Conservation (phyloP, 2,329 filamentous ascomycete species). For the Alternaria hordeiaustralica region DNA sequence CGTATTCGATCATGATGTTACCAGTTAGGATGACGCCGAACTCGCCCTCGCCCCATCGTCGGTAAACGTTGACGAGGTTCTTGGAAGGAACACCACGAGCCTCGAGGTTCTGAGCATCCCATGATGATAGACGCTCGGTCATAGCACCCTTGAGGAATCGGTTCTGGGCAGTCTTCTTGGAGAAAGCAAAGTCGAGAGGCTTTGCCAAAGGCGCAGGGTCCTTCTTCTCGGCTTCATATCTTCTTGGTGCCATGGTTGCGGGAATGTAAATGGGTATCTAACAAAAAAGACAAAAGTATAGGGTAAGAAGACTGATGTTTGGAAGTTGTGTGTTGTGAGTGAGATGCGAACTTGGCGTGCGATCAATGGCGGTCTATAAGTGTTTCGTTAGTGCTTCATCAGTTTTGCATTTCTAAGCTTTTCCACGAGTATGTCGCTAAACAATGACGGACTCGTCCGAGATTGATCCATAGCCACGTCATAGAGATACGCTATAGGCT, state of each 20-base stretch:
- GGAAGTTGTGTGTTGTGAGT: not conserved
- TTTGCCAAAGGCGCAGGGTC: constrained; percentile 51
- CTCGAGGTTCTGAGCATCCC: constrained; percentile 60
- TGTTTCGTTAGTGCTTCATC: not conserved
- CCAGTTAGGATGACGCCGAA: constrained; percentile 63
- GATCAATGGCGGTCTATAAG: not conserved
- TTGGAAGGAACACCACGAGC: constrained; percentile 62
- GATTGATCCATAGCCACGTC: constrained; percentile 10
- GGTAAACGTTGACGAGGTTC: constrained; percentile 61
- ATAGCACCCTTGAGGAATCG: constrained; percentile 73
- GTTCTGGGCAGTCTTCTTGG: constrained; percentile 64
- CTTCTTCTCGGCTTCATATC: constrained; percentile 51
- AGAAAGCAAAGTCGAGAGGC: constrained; percentile 56
- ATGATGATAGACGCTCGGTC: constrained; percentile 69
- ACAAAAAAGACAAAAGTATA: not conserved
- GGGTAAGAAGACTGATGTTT: not conserved
- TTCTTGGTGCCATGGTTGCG: constrained; percentile 43
- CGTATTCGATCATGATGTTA: constrained; percentile 69
- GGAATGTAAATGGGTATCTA: constrained; percentile 1
- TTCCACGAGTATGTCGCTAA: not conserved
- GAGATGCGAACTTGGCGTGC: not conserved
- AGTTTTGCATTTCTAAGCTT: constrained; percentile 12
- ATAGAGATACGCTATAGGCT: constrained; percentile 2
- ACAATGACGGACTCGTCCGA: not conserved
- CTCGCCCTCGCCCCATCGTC: constrained; percentile 60